Evolutionary conservation across 75 land plant species (phyloP).

Genomic region (Isoetes taiwanensis): DNA sequence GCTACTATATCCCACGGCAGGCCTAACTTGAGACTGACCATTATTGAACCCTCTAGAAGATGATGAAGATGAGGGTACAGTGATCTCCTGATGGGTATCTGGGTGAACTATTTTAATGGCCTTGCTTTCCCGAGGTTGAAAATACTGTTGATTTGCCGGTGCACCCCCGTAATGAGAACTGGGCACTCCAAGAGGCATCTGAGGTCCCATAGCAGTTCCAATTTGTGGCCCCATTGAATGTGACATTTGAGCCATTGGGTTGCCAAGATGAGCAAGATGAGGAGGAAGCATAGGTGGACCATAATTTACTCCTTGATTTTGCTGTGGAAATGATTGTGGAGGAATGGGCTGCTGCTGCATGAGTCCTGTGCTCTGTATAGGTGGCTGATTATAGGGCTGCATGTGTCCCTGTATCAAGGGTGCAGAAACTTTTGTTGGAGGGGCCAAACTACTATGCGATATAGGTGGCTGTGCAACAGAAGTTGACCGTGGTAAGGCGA

Average conservation of each 20-base stretch:
- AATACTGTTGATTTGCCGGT: constrained; percentile 33
- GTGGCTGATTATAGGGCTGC: no score
- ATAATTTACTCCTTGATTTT: constrained; percentile 31
- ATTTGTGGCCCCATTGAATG: constrained; percentile 45
- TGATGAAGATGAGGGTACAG: constrained; percentile 23
- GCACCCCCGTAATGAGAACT: constrained; percentile 19
- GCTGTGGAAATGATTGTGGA: constrained; percentile 11
- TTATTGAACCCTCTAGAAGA: constrained; percentile 29
- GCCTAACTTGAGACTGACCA: constrained; percentile 32
- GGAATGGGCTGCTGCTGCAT: constrained; percentile 37
- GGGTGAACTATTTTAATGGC: constrained; percentile 88
- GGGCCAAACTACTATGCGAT: no score
- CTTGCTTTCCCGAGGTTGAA: constrained; percentile 25
- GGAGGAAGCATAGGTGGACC: constrained; percentile 12
- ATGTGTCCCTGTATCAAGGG: constrained; percentile 39
- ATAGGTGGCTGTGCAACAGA: no score
- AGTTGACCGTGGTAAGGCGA: constrained; percentile 12
- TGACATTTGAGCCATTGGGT: constrained; percentile 17
- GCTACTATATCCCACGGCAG: constrained; percentile 19
- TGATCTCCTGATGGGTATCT: constrained; percentile 72
- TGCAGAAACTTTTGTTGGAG: no score
- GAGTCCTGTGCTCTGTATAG: no score
- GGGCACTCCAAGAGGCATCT: constrained; percentile 27
- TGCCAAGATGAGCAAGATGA: constrained; percentile 17
- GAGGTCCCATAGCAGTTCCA: constrained; percentile 29